phyloP scores from a whole-genome alignment of 805 yeast genomes.

The Wickerhamomyces rabaulensis region DNA sequence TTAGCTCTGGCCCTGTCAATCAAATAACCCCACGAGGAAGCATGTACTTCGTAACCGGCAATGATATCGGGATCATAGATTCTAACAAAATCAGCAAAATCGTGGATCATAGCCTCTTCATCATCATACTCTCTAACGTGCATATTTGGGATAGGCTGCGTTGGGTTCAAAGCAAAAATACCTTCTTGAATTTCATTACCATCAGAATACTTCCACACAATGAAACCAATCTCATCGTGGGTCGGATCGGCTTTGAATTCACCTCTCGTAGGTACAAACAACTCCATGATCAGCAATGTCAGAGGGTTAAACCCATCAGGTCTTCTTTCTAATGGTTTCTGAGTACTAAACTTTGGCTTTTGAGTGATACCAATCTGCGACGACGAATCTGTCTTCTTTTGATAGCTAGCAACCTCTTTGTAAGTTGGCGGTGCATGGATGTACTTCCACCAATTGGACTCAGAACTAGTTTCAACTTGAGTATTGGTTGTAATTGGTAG shows the following conservation, averaged over 20 bases:
- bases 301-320: conserved; percentile 42
- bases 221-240: conserved; percentile 49
- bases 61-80: conserved; percentile 81
- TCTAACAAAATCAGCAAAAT: conserved; percentile 50
- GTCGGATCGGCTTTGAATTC: conserved; percentile 59
- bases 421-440: conserved; percentile 42
- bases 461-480: background rate
- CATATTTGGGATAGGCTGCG: conserved; percentile 1
- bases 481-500: background rate
- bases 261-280: conserved; percentile 55
- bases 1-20: conserved; percentile 52
- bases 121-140: conserved; percentile 29
- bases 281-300: conserved; percentile 59
- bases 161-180: conserved; percentile 25
- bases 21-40: conserved; percentile 85
- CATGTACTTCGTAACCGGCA: conserved; percentile 78
- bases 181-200: conserved; percentile 36
- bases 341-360: conserved; percentile 35
- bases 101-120: conserved; percentile 58
- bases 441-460: conserved; percentile 40
- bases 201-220: conserved; percentile 61
- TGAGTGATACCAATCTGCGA: conserved; percentile 51
- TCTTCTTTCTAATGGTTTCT: conserved; percentile 26
- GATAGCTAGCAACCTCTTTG: conserved; percentile 23
- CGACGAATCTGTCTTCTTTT: conserved; percentile 9